Evolutionary conservation across 371 early-diverging fungal species (phyloP).

Genomic region (Syncephalastrum monosporum): DNA sequence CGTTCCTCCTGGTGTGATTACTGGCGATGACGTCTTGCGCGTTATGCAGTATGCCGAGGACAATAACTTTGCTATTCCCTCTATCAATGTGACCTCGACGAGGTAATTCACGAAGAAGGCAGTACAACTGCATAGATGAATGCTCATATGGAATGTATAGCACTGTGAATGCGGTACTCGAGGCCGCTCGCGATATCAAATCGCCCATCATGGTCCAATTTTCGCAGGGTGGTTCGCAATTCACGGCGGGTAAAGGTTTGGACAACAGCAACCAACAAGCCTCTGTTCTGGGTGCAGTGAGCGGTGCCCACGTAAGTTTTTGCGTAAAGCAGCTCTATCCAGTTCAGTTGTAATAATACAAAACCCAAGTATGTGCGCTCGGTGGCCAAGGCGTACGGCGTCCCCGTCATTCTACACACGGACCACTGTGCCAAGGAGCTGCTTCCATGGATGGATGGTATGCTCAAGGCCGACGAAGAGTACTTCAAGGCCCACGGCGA

Average conservation of each 20-base stretch:
- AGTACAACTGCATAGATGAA: background rate
- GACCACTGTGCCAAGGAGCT: conserved; percentile 95
- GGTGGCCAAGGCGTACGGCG: conserved; percentile 86
- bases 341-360: background rate
- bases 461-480: conserved; percentile 86
- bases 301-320: conserved; percentile 72
- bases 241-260: conserved; percentile 88
- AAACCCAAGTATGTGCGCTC: conserved; percentile 66
- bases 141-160: conserved; percentile 21
- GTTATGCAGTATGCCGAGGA: conserved; percentile 69
- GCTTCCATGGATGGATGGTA: conserved; percentile 90
- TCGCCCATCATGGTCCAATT: conserved; percentile 91
- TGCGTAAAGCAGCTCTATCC: background rate
- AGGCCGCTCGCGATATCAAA: conserved; percentile 88
- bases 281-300: conserved; percentile 82
- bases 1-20: conserved; percentile 86
- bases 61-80: conserved; percentile 86
- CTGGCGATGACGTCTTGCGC: conserved; percentile 84
- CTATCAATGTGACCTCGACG: conserved; percentile 89
- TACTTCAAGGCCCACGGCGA: conserved; percentile 88
- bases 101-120: conserved; percentile 26
- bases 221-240: conserved; percentile 89
- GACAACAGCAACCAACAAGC: conserved; percentile 84
- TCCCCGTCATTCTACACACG: conserved; percentile 86
- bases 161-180: conserved; percentile 86